Evolutionary conservation across 2,329 filamentous ascomycete species (phyloP).

Genomic region (Penicillium carneum): DNA sequence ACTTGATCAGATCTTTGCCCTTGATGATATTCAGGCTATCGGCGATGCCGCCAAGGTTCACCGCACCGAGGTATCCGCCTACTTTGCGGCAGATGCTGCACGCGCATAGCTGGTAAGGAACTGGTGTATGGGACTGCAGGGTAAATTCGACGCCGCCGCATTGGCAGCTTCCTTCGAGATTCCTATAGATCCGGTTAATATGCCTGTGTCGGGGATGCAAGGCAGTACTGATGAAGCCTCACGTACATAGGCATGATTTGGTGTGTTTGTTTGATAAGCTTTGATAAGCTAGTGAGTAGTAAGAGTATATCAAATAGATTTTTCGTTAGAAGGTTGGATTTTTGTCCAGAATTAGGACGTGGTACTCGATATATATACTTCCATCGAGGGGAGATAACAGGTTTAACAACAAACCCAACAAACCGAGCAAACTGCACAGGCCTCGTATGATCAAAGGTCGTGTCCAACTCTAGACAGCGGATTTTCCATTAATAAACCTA

Average conservation of each 20-base stretch:
- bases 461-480: background rate
- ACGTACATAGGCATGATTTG: conserved; percentile 24
- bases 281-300: background rate
- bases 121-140: conserved; percentile 56
- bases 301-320: background rate
- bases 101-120: conserved; percentile 59
- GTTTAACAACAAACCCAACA: background rate
- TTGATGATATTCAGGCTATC: conserved; percentile 52
- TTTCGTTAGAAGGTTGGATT: background rate
- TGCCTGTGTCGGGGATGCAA: conserved; percentile 6
- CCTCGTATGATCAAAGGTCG: background rate
- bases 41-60: conserved; percentile 57
- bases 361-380: conserved; percentile 18
- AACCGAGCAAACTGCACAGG: background rate
- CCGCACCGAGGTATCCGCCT: conserved; percentile 54
- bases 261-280: background rate
- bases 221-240: background rate
- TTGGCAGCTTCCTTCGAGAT: conserved; percentile 59
- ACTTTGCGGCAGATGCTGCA: conserved; percentile 60
- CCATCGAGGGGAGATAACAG: background rate
- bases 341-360: conserved; percentile 32
- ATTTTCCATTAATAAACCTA: background rate
- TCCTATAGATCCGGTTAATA: conserved; percentile 43
- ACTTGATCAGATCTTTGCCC: conserved; percentile 57
- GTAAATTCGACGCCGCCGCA: conserved; percentile 58